Percentiles rank a stretch among this genome's conserved stretches.
These are phyloP conservation scores for Antitrichia curtipendula DNA, from an alignment of 225 moss, liverwort and hornwort species.

Conservation along the genomic window DNA sequence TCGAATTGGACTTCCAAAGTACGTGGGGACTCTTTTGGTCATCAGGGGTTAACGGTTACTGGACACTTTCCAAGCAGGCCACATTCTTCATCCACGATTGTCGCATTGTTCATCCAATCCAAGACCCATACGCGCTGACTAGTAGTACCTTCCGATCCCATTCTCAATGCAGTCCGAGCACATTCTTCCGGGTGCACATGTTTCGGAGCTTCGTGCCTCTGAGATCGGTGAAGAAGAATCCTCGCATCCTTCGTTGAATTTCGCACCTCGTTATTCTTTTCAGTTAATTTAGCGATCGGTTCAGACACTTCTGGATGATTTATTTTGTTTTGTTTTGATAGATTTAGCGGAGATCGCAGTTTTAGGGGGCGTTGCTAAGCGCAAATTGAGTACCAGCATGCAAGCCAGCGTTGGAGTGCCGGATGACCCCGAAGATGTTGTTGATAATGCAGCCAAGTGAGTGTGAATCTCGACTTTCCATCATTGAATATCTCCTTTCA, in stretches of 20 bases:
- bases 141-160: no score
- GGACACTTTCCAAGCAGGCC: not conserved
- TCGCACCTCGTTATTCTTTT: not conserved
- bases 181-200: not conserved
- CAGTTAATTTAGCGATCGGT: not conserved
- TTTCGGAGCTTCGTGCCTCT: not conserved
- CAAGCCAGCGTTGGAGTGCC: conserved; percentile 64
- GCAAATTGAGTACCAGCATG: conserved; percentile 50
- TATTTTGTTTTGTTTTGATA: not conserved
- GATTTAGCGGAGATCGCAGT: not conserved
- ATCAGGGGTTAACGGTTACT: not conserved
- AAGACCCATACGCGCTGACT: not conserved
- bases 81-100: not conserved
- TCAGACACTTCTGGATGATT: no score
- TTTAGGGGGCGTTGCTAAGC: conserved; percentile 1
- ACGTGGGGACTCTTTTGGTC: not conserved
- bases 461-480: not conserved
- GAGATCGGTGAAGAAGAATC: not conserved
- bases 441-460: conserved; percentile 58
- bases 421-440: conserved; percentile 58
- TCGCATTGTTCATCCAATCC: not conserved
- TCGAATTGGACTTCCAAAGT: not conserved
- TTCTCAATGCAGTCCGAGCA: not conserved
- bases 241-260: not conserved
- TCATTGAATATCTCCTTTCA: not conserved